These are phyloP conservation scores for Phytophthora pistaciae DNA, from an alignment of 352 stramenopile genomes.

Conservation along the genomic window DNA sequence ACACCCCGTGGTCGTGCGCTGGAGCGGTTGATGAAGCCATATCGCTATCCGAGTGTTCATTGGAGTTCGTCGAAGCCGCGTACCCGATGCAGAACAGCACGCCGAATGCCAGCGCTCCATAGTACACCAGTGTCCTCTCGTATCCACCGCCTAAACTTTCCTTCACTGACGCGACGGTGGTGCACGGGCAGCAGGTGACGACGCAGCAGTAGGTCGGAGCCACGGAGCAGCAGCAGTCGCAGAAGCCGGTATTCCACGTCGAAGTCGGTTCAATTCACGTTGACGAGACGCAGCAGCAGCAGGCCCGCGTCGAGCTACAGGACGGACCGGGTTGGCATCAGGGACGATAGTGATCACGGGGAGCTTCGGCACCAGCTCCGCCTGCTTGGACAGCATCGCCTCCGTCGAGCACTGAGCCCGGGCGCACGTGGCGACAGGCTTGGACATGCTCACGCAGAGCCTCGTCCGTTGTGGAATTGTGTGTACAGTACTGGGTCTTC, in stretches of 20 bases:
- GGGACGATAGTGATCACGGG: constrained; percentile 28
- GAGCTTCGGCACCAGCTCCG: constrained; percentile 13
- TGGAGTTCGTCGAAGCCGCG: constrained; percentile 23
- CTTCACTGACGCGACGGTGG: constrained; percentile 48
- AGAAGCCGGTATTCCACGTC: constrained; percentile 39
- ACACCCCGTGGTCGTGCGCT: not conserved
- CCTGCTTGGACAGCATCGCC: constrained; percentile 11
- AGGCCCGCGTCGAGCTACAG: constrained; percentile 1
- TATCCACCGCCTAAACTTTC: constrained; percentile 45
- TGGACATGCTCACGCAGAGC: constrained; percentile 10
- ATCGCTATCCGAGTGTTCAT: constrained; percentile 2
- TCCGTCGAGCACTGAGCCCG: constrained; percentile 3
- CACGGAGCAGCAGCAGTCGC: constrained; percentile 38
- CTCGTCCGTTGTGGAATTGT: constrained; percentile 22
- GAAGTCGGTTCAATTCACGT: constrained; percentile 12
- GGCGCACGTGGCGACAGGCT: constrained; percentile 8
- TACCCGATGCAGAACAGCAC: constrained; percentile 46
- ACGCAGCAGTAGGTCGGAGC: constrained; percentile 48
- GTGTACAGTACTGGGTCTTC: constrained; percentile 15
- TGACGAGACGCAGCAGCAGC: constrained; percentile 8
- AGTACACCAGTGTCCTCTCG: constrained; percentile 55
- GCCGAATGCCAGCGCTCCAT: constrained; percentile 47
- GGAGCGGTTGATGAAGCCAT: not conserved
- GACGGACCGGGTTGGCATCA: constrained; percentile 20
- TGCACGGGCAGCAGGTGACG: constrained; percentile 52